Evolutionary conservation across 371 early-diverging fungal species (phyloP).

Genomic region (Mucor sp.): DNA sequence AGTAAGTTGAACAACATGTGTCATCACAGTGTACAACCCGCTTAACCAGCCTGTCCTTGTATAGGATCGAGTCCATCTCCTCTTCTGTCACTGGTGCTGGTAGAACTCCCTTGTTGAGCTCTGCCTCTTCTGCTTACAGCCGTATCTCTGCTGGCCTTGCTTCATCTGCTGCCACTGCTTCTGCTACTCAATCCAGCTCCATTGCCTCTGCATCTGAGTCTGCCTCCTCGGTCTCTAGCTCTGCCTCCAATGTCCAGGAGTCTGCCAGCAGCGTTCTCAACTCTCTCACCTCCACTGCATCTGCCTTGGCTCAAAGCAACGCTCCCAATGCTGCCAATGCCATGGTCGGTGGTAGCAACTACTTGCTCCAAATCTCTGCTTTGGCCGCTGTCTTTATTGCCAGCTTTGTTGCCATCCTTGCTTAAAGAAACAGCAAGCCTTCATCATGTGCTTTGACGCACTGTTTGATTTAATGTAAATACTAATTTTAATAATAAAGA

Average conservation of each 20-base stretch:
- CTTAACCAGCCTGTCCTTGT: too few species aligned
- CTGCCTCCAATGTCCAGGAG: background rate
- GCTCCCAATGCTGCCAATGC: background rate
- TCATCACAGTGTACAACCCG: background rate
- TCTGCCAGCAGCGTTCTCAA: slow-evolving; percentile 1
- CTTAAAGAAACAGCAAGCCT: slow-evolving; percentile 3
- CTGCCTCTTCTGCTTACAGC: slow-evolving; percentile 27
- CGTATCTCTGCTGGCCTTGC: slow-evolving; percentile 27
- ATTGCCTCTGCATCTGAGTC: background rate
- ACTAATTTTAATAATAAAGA: background rate
- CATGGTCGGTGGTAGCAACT: background rate
- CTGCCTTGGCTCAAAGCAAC: background rate
- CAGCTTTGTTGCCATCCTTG: slow-evolving; percentile 33
- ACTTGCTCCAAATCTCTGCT: slow-evolving; percentile 8
- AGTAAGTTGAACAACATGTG: slow-evolving; percentile 5
- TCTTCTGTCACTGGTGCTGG: background rate
- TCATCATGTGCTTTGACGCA: background rate
- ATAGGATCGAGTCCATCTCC: slow-evolving; percentile 9
- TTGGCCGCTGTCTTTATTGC: slow-evolving; percentile 23
- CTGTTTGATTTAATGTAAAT: background rate
- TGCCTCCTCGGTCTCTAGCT: slow-evolving; percentile 1
- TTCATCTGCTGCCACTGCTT: background rate
- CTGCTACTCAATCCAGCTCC: background rate
- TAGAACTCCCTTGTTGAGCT: slow-evolving; percentile 2
- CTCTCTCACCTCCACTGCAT: slow-evolving; percentile 8